Evolutionary conservation across 805 yeast genomes (phyloP).

Genomic region (Brettanomyces nanus): DNA sequence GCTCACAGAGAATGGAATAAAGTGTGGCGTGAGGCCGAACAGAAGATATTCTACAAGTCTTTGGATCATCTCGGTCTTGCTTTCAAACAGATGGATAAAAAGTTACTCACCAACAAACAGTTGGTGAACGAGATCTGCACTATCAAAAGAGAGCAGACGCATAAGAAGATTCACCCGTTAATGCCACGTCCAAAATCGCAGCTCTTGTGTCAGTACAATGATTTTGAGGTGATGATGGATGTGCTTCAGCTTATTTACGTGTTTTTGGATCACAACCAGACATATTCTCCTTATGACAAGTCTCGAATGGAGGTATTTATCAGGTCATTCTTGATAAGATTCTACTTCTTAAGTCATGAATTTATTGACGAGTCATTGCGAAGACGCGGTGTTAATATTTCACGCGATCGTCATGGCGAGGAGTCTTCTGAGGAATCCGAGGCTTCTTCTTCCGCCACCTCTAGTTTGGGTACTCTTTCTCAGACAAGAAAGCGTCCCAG

Average conservation of each 20-base stretch:
- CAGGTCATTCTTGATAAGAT: conserved; percentile 59
- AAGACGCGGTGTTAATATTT: not conserved
- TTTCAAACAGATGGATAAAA: conserved; percentile 94
- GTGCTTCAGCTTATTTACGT: conserved; percentile 58
- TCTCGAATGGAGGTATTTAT: conserved; percentile 67
- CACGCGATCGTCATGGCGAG: conserved; percentile 1
- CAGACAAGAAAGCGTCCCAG: conserved; percentile 37
- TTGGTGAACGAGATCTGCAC: conserved; percentile 87
- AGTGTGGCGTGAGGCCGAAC: conserved; percentile 98
- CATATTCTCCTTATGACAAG: conserved; percentile 74
- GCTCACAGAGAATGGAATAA: conserved; percentile 98
- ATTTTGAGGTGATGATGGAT: conserved; percentile 64
- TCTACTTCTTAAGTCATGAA: conserved; percentile 54
- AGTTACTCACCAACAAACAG: conserved; percentile 81
- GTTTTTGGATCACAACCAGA: conserved; percentile 59
- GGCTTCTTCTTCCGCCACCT: not conserved
- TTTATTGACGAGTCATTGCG: conserved; percentile 23
- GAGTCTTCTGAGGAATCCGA: conserved; percentile 4
- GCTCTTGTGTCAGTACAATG: conserved; percentile 50
- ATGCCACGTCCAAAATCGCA: conserved; percentile 80
- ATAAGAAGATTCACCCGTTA: conserved; percentile 76
- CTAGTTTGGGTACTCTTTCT: conserved; percentile 17
- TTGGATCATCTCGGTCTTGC: conserved; percentile 93
- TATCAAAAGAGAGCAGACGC: conserved; percentile 84
- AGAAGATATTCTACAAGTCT: conserved; percentile 86